Percentiles rank a stretch among this genome's conserved stretches.
Evolutionary conservation across 306 rosid species (phyloP).

Genomic region (Dalbergia oliveri): DNA sequence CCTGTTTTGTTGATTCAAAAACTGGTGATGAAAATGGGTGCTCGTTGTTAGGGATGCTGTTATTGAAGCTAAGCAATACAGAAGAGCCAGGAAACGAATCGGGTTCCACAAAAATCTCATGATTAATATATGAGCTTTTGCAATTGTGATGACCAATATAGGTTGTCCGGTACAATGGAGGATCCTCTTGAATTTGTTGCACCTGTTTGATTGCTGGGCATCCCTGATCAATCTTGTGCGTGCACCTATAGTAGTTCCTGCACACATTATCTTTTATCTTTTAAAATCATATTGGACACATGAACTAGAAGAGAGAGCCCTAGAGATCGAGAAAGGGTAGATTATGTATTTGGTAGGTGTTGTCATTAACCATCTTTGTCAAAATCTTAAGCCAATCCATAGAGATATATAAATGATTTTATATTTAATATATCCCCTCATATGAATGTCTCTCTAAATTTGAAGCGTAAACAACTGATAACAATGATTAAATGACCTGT

Average conservation of each 20-base stretch:
- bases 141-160: conserved; percentile 61
- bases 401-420: too few relatives aligned
- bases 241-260: conserved; percentile 71
- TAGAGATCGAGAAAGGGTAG: not conserved
- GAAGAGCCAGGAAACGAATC: conserved; percentile 33
- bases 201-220: conserved; percentile 68
- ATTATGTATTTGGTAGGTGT: not conserved
- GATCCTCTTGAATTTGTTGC: conserved; percentile 58
- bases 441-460: too few relatives aligned
- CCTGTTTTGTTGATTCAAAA: not conserved
- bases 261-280: not conserved
- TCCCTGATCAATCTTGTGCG: conserved; percentile 56
- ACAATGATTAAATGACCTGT: too few relatives aligned
- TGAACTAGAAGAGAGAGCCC: not conserved
- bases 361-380: too few relatives aligned
- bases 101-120: conserved; percentile 48
- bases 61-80: conserved; percentile 42
- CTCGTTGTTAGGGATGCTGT: conserved; percentile 2
- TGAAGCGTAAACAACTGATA: too few relatives aligned
- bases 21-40: not conserved
- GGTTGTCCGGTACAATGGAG: conserved; percentile 55
- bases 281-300: not conserved
- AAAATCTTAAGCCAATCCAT: too few relatives aligned
- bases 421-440: too few relatives aligned
- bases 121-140: conserved; percentile 16